Conservation (phyloP, 148 eudicot genomes). For the Vaccinium macrocarpon region DNA sequence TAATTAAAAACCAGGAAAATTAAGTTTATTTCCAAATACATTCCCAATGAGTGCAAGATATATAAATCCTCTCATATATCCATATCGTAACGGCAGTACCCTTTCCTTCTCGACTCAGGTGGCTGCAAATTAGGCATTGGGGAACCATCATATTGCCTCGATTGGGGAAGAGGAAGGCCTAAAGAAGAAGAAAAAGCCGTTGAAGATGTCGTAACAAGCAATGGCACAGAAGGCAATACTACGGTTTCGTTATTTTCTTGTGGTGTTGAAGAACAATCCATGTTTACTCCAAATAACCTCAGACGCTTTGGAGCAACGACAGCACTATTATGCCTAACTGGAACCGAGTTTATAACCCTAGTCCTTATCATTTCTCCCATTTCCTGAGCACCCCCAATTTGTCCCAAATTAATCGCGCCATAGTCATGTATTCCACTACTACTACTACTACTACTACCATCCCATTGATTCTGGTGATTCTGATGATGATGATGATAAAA, state of each 20-base stretch:
- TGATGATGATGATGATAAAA: neutral
- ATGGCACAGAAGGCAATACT: slow-evolving; percentile 4
- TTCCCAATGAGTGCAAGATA: no score
- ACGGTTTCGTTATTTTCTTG: neutral
- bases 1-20: neutral
- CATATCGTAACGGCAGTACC: neutral
- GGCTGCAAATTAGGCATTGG: neutral
- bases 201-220: neutral
- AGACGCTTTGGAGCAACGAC: slow-evolving; percentile 58
- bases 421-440: neutral
- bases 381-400: slow-evolving; percentile 8
- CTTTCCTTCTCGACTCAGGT: neutral
- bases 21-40: neutral
- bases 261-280: slow-evolving; percentile 54
- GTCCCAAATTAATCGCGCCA: slow-evolving; percentile 1
- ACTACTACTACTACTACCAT: slow-evolving; percentile 8
- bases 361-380: neutral
- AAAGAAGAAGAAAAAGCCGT: neutral
- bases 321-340: slow-evolving; percentile 61
- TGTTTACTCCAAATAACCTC: slow-evolving; percentile 91
- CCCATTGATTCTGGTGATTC: slow-evolving; percentile 16
- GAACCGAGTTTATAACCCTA: slow-evolving; percentile 62
- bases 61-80: neutral
- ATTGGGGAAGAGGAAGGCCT: slow-evolving; percentile 19
- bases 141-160: slow-evolving; percentile 29